Percentiles rank a stretch among this genome's conserved stretches.
Conservation (phyloP, 306 rosid genomes). For the Pachyrhizus erosus region DNA sequence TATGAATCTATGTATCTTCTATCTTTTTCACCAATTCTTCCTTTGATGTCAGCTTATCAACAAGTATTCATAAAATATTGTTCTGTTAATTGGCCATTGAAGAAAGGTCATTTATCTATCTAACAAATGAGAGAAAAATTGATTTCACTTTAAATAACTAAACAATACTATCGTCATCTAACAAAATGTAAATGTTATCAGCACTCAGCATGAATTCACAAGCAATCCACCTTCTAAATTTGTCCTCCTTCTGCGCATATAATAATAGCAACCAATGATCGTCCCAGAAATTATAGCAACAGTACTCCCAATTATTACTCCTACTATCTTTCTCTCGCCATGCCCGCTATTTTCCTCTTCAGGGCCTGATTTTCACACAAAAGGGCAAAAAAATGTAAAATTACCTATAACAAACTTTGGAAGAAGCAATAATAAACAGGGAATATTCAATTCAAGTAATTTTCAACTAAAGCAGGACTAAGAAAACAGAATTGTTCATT, state of each 20-base stretch:
- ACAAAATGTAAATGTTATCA: background rate
- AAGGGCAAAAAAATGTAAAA: background rate
- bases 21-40: background rate
- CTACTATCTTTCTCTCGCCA: background rate
- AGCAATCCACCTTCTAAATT: slow-evolving; percentile 11
- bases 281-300: slow-evolving; percentile 16
- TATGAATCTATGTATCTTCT: too few species aligned
- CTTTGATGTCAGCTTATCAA: background rate
- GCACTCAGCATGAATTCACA: background rate
- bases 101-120: background rate
- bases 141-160: background rate
- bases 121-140: background rate
- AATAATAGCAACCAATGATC: background rate
- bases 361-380: background rate
- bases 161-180: background rate
- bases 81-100: background rate
- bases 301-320: slow-evolving; percentile 24
- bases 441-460: background rate
- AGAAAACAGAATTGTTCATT: background rate
- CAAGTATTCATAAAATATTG: background rate
- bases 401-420: background rate
- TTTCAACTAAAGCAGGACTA: background rate
- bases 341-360: background rate
- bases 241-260: background rate
- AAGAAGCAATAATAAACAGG: background rate